These are phyloP conservation scores for Remersonia thermophila DNA, from an alignment of 2,329 filamentous ascomycete genomes.

Conservation along the genomic window DNA sequence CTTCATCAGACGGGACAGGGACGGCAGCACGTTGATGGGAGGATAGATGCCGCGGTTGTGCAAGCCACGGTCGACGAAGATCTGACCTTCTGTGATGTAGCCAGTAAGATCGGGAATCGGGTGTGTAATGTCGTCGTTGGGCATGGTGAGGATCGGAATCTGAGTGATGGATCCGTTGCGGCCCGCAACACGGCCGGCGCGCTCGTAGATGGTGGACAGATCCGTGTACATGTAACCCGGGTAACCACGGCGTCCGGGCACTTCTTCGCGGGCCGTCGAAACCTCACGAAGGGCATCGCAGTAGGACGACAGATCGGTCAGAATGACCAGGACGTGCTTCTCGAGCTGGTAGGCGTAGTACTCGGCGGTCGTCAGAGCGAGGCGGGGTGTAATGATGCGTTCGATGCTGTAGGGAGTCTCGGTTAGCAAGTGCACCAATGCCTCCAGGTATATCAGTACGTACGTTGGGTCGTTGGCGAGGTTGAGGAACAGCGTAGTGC, in stretches of 20 bases:
- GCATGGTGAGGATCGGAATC: slow-evolving; percentile 98
- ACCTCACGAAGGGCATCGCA: slow-evolving; percentile 98
- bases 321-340: slow-evolving; percentile 98
- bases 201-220: slow-evolving; percentile 99
- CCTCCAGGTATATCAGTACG: slow-evolving; percentile 23
- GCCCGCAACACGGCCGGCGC: slow-evolving; percentile 91
- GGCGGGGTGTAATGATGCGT: slow-evolving; percentile 98
- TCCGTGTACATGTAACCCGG: slow-evolving; percentile 99
- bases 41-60: slow-evolving; percentile 97
- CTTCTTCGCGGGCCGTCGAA: slow-evolving; percentile 94
- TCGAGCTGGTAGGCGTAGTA: slow-evolving; percentile 99
- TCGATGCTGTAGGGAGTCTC: slow-evolving; percentile 57
- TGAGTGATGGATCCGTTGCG: slow-evolving; percentile 98
- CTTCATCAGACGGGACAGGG: slow-evolving; percentile 98
- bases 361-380: slow-evolving; percentile 93
- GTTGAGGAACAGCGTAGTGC: slow-evolving; percentile 95
- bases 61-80: slow-evolving; percentile 88
- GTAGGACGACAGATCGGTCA: slow-evolving; percentile 95
- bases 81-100: slow-evolving; percentile 98
- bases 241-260: slow-evolving; percentile 96
- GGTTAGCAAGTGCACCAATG: slow-evolving; percentile 9
- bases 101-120: slow-evolving; percentile 97
- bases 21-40: slow-evolving; percentile 96
- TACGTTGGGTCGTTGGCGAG: slow-evolving; percentile 98
- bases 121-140: slow-evolving; percentile 98